Evolutionary conservation across 2,329 filamentous ascomycete species (phyloP).

Genomic region (Xylaria multiplex): DNA sequence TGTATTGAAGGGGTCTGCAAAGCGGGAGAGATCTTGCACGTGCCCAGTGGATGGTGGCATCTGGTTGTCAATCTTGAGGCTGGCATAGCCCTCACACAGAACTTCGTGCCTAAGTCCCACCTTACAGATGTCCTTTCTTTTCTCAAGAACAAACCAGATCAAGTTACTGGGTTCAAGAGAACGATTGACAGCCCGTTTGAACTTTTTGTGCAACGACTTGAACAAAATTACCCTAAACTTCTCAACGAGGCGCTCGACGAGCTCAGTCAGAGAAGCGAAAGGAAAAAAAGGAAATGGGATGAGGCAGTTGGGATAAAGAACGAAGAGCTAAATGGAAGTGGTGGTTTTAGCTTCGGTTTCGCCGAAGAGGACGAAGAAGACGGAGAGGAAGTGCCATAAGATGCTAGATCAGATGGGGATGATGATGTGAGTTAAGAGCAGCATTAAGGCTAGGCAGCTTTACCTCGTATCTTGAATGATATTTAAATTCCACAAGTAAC

Average conservation of each 20-base stretch:
- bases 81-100: conserved; percentile 91
- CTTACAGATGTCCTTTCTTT: conserved; percentile 81
- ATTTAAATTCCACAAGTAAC: no score
- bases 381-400: conserved; percentile 58
- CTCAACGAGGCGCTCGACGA: conserved; percentile 72
- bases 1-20: conserved; percentile 87
- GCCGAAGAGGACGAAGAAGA: conserved; percentile 58
- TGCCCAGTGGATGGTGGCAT: conserved; percentile 97
- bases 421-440: neutral
- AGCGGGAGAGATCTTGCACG: conserved; percentile 87
- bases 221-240: conserved; percentile 70
- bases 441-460: neutral
- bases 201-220: conserved; percentile 77
- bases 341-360: conserved; percentile 66
- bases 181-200: conserved; percentile 77
- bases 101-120: conserved; percentile 85
- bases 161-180: conserved; percentile 85
- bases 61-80: conserved; percentile 88
- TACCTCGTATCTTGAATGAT: neutral
- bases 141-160: conserved; percentile 81
- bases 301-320: conserved; percentile 70
- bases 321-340: conserved; percentile 48
- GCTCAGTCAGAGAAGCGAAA: conserved; percentile 68
- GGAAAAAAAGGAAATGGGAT: conserved; percentile 88
- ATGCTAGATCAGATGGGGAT: neutral